Conservation (phyloP, 352 stramenopile genomes). For the Phytopythium boreale region DNA sequence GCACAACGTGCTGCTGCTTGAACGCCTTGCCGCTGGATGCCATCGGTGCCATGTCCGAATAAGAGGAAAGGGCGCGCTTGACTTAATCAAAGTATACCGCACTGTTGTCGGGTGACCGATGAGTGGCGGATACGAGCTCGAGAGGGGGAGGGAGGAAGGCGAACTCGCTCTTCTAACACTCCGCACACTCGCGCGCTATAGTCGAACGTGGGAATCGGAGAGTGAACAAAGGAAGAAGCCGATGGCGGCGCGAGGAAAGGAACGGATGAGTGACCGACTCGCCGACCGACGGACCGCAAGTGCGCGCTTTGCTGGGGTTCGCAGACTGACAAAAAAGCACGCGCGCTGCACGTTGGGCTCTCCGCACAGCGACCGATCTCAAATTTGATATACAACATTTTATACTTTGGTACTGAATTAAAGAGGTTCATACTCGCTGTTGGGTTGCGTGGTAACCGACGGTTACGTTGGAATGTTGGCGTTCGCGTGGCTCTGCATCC, state of each 20-base stretch:
- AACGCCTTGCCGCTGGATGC: constrained; percentile 9
- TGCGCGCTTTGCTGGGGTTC: constrained; percentile 8
- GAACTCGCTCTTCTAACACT: not conserved
- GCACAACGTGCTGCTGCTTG: constrained; percentile 16
- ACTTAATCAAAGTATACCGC: not conserved
- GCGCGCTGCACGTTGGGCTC: constrained; percentile 3
- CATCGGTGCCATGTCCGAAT: constrained; percentile 4
- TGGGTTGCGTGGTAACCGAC: not conserved
- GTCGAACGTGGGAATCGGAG: too few species aligned
- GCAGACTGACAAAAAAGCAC: constrained; percentile 9
- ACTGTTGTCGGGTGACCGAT: not conserved
- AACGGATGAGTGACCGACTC: not conserved
- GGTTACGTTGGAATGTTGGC: not conserved
- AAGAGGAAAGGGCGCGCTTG: not conserved
- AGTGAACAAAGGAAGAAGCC: too few species aligned
- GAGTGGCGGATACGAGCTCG: not conserved
- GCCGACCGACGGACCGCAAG: constrained; percentile 9
- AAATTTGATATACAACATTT: not conserved
- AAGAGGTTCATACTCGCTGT: not conserved
- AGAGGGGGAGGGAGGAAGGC: not conserved
- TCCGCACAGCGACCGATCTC: not conserved
- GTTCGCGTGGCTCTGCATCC: constrained; percentile 6
- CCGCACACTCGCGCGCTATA: not conserved
- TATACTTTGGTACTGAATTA: not conserved
- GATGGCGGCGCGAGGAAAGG: too few species aligned